Evolutionary conservation across 768 basidiomycete genomes (phyloP).

Genomic region (Infundibulicybe gibba): DNA sequence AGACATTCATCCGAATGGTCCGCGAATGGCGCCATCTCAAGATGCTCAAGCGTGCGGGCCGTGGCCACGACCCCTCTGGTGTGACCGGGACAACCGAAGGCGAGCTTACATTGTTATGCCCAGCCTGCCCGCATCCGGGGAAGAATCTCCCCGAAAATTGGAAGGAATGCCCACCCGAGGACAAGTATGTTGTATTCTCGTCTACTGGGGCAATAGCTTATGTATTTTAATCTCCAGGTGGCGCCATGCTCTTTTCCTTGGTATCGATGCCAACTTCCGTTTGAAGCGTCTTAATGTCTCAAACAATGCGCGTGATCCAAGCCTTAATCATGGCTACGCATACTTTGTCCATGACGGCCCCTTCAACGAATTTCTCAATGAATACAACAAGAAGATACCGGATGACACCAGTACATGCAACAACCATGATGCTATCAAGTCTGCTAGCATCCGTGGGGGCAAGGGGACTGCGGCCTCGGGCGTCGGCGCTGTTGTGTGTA

Average conservation of each 20-base stretch:
- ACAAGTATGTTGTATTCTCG: not conserved
- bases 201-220: not conserved
- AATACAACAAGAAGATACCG: slow-evolving; percentile 8
- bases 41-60: slow-evolving; percentile 19
- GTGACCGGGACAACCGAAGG: slow-evolving; percentile 15
- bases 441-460: slow-evolving; percentile 10
- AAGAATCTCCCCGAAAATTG: slow-evolving; percentile 14
- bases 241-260: slow-evolving; percentile 19
- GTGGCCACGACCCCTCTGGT: slow-evolving; percentile 18
- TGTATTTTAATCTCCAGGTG: slow-evolving; percentile 18
- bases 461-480: slow-evolving; percentile 21
- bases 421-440: slow-evolving; percentile 10
- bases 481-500: slow-evolving; percentile 21
- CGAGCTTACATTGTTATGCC: slow-evolving; percentile 23
- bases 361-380: slow-evolving; percentile 11
- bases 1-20: slow-evolving; percentile 13
- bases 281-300: slow-evolving; percentile 21
- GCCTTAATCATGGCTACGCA: slow-evolving; percentile 18
- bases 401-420: slow-evolving; percentile 18
- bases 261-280: slow-evolving; percentile 28
- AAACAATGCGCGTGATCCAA: slow-evolving; percentile 19
- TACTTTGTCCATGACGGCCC: slow-evolving; percentile 20
- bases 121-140: slow-evolving; percentile 28
- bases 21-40: slow-evolving; percentile 18
- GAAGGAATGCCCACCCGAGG: slow-evolving; percentile 3